Base-by-base conservation (phyloP, 108 stramenopile species). In the Nitzschia inconspicua region DNA sequence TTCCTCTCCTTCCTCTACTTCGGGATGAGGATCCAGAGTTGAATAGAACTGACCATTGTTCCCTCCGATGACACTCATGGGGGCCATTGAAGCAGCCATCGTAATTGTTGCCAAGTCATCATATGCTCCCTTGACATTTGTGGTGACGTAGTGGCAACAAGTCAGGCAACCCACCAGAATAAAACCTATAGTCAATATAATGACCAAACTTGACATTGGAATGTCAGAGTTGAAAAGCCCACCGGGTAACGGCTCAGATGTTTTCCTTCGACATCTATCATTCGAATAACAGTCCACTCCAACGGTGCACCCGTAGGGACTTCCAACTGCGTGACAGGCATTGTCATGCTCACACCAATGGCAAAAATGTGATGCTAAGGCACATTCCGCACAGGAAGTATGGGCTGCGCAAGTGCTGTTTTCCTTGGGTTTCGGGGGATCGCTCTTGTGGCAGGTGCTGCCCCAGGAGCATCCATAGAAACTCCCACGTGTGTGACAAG, bases 201-300 rank as follows among this genome's bases (percentile, higher is more conserved):
- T 42, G 10, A 49, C 49, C 35, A 74, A 23, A 11, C 56, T 58
- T 0, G 84, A 76, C 11, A 44, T 14, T 34, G 81, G 64, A 58
- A 71, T 26, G 22, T 52, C 1, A 7, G 31, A 32, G 44, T 75
- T 55, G 59, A 85, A 34, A n/a, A n/a, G n/a, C n/a, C n/a, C n/a
- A n/a, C n/a, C n/a, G 43, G 60, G 60, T 30, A 84, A 24, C 18
- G 58, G 46, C 42, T 89, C 84, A 11, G 91, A 82, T 52, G 78
- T 77, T 26, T 63, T 50, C 29, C 91, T 54, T 16, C 77, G 82
- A 79, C 91, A 93, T 22, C 85, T 72, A 70, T 89, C 82, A 51
- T 86, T 88, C 10, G 86, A 83, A 69, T 88, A 88, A 52, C 93
- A 94, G 60, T 94, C 79, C 14, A 87, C 89, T 22, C 93, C 93